Evolutionary conservation across 352 stramenopile genomes (phyloP).

Genomic region (Phytophthora boehmeriae): DNA sequence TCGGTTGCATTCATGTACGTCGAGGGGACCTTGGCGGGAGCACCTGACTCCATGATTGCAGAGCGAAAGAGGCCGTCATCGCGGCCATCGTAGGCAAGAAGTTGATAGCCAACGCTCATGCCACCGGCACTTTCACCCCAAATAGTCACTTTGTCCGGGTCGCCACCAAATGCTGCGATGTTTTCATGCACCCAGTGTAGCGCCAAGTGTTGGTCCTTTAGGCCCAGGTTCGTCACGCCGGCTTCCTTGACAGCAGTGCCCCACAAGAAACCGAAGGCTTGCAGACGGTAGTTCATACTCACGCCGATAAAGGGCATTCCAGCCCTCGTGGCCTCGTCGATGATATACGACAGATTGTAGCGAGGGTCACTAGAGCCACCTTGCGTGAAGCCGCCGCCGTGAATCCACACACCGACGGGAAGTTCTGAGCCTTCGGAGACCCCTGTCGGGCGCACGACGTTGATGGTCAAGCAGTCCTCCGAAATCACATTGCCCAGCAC

Average conservation of each 20-base stretch:
- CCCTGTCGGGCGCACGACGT: slow-evolving; percentile 34
- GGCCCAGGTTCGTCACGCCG: slow-evolving; percentile 73
- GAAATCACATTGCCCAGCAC: slow-evolving; percentile 26
- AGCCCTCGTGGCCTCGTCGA: slow-evolving; percentile 22
- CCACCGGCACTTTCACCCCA: slow-evolving; percentile 57
- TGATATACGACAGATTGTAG: slow-evolving; percentile 40
- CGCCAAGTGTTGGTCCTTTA: slow-evolving; percentile 82
- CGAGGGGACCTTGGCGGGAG: slow-evolving; percentile 6
- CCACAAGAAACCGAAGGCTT: slow-evolving; percentile 40
- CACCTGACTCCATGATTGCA: slow-evolving; percentile 32
- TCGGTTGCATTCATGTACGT: slow-evolving; percentile 13
- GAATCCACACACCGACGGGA: slow-evolving; percentile 35
- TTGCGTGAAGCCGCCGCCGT: slow-evolving; percentile 28
- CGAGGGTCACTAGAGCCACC: slow-evolving; percentile 33
- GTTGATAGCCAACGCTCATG: slow-evolving; percentile 26
- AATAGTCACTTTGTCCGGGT: slow-evolving; percentile 26
- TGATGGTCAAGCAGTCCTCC: slow-evolving; percentile 29
- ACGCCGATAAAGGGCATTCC: slow-evolving; percentile 40
- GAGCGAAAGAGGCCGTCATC: slow-evolving; percentile 27
- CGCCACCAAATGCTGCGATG: slow-evolving; percentile 24
- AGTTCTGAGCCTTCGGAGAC: slow-evolving; percentile 18
- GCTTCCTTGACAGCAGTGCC: slow-evolving; percentile 38
- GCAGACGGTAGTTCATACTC: slow-evolving; percentile 48
- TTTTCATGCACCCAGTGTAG: slow-evolving; percentile 50
- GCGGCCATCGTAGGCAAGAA: slow-evolving; percentile 27